Evolutionary conservation across 805 yeast species (phyloP).

Genomic region (Wickerhamiella hasegawae): DNA sequence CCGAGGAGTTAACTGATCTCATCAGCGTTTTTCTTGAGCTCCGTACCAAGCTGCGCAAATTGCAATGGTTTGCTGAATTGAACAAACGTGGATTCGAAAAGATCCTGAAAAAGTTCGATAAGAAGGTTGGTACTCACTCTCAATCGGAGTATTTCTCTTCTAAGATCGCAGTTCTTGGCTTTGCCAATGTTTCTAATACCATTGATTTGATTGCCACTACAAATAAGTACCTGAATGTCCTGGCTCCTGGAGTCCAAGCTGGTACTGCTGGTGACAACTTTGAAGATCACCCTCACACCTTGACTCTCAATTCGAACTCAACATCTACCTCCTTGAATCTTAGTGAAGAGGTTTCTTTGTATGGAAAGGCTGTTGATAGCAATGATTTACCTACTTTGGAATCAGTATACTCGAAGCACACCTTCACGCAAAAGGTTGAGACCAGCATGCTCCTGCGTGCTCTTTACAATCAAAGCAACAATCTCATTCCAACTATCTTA

Average conservation of each 20-base stretch:
- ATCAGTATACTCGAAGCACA: conserved; percentile 26
- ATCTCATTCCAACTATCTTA: conserved; percentile 43
- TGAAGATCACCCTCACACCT: conserved; percentile 9
- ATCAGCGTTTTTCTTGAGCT: conserved; percentile 57
- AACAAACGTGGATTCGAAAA: conserved; percentile 81
- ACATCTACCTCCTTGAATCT: conserved; percentile 2
- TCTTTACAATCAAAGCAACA: conserved; percentile 13
- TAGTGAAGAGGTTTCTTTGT: conserved; percentile 1
- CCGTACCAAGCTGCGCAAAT: conserved; percentile 57
- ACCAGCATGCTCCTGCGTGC: conserved; percentile 11
- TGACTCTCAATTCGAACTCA: not conserved
- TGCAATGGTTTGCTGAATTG: conserved; percentile 88
- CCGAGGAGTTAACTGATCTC: conserved; percentile 47
- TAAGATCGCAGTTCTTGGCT: conserved; percentile 57
- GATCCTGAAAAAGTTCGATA: conserved; percentile 79
- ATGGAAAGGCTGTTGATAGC: conserved; percentile 18
- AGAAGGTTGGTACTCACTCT: conserved; percentile 49
- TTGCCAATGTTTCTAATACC: conserved; percentile 56
- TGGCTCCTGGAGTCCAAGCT: conserved; percentile 15
- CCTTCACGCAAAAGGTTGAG: conserved; percentile 34
- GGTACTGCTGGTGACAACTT: conserved; percentile 1
- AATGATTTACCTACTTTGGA: conserved; percentile 33
- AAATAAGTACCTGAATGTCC: conserved; percentile 15
- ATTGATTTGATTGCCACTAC: conserved; percentile 30
- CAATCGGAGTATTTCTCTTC: conserved; percentile 45